Percentiles rank a stretch among this genome's conserved stretches.
Evolutionary conservation across 495 filamentous ascomycete genomes (phyloP).

Genomic region (Margaritispora aquatica): DNA sequence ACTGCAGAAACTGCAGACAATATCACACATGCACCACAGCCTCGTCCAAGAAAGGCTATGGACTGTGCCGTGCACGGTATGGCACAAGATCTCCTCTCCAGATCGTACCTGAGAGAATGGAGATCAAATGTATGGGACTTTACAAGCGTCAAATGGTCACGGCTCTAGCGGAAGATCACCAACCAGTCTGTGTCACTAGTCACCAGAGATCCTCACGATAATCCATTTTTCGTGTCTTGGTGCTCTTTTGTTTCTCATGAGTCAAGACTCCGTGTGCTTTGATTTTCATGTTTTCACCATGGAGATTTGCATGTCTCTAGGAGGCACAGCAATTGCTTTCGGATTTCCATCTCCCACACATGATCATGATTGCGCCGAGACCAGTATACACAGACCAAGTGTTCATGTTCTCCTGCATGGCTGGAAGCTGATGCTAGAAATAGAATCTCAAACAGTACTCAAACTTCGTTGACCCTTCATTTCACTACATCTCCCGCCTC

Average conservation of each 20-base stretch:
- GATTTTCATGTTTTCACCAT: background rate
- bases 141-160: too few species aligned
- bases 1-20: too few species aligned
- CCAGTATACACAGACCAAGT: slow-evolving; percentile 9
- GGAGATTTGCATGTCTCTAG: background rate
- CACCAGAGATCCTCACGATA: too few species aligned
- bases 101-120: background rate
- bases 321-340: background rate
- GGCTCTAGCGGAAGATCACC: too few species aligned
- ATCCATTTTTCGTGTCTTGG: too few species aligned
- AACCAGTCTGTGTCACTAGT: too few species aligned
- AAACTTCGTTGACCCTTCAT: slow-evolving; percentile 3
- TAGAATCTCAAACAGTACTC: slow-evolving; percentile 14
- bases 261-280: too few species aligned
- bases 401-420: slow-evolving; percentile 3
- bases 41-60: background rate
- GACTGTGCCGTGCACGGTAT: background rate
- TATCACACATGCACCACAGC: background rate
- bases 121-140: background rate
- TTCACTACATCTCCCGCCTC: background rate
- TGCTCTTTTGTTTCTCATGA: too few species aligned
- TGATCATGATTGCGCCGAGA: background rate
- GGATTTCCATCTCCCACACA: background rate
- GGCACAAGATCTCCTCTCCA: background rate
- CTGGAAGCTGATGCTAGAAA: background rate